A percentile compares a stretch with the other conserved stretches of the same genome.
Conservation (phyloP, 2,329 filamentous ascomycete genomes). For the Cladosporium sp. region DNA sequence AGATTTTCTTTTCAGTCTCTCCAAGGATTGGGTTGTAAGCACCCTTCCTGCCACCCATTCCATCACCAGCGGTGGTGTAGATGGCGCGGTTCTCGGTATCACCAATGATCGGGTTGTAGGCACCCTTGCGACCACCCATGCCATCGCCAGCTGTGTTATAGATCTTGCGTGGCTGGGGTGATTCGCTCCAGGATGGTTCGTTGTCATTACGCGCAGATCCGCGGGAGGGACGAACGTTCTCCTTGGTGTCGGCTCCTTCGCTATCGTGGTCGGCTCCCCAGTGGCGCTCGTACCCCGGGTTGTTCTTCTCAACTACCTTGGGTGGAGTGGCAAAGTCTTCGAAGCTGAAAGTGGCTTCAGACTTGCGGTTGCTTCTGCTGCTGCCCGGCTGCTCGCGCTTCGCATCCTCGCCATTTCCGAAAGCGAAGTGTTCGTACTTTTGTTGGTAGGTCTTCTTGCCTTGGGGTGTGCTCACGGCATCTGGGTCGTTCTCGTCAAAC, state of each 20-base stretch:
- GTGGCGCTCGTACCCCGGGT: constrained; percentile 71
- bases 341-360: constrained; percentile 79
- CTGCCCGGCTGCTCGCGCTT: constrained; percentile 28
- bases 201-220: neutral
- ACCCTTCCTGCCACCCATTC: constrained; percentile 64
- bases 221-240: constrained; percentile 31
- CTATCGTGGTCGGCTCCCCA: constrained; percentile 74
- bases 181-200: constrained; percentile 46
- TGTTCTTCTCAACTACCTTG: constrained; percentile 66
- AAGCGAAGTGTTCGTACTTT: constrained; percentile 85
- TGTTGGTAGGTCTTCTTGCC: constrained; percentile 67
- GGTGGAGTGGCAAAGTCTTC: constrained; percentile 82
- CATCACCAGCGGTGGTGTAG: constrained; percentile 44
- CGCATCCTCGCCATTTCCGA: constrained; percentile 62
- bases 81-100: constrained; percentile 31
- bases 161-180: constrained; percentile 33
- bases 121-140: constrained; percentile 60
- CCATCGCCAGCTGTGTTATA: constrained; percentile 49
- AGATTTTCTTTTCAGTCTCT: constrained; percentile 35
- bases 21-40: constrained; percentile 39
- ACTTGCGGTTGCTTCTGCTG: constrained; percentile 45
- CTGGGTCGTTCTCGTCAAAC: constrained; percentile 56
- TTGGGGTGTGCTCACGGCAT: constrained; percentile 40
- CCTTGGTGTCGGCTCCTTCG: constrained; percentile 42
- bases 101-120: constrained; percentile 13